These are phyloP conservation scores for Maudiozyma humilis DNA, from an alignment of 1,139 yeast species.

Conservation along the genomic window DNA sequence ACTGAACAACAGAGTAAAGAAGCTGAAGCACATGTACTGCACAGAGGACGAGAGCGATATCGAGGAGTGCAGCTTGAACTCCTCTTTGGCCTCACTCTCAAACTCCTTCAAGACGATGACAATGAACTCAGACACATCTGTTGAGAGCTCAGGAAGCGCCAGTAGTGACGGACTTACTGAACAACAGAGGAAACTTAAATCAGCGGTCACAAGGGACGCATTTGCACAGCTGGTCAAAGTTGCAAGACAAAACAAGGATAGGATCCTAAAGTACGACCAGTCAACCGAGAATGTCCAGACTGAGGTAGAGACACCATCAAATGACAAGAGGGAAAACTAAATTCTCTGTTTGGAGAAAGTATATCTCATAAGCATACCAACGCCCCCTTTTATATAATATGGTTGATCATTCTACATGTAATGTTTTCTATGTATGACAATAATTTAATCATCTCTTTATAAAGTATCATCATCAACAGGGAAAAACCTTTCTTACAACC, in stretches of 20 bases:
- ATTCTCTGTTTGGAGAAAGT: too few species aligned
- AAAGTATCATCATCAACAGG: too few species aligned
- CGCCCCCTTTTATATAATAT: too few species aligned
- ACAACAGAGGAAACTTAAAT: constrained; percentile 23
- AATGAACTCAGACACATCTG: not conserved
- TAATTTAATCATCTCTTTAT: too few species aligned
- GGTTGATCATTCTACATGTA: too few species aligned
- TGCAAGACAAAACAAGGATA: constrained; percentile 59
- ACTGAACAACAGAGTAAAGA: constrained; percentile 63
- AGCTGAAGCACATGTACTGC: constrained; percentile 44
- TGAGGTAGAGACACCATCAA: not conserved
- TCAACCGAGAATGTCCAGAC: not conserved
- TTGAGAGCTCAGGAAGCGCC: not conserved
- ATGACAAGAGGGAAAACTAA: not conserved
- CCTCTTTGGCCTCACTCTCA: constrained; percentile 8
- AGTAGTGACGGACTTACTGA: constrained; percentile 1
- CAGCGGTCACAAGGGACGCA: constrained; percentile 39
- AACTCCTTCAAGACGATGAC: constrained; percentile 1
- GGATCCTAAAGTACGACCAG: constrained; percentile 11
- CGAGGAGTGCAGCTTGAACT: constrained; percentile 14
- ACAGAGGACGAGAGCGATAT: constrained; percentile 41
- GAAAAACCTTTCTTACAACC: too few species aligned
- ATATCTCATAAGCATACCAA: too few species aligned
- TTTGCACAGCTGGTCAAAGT: constrained; percentile 71
- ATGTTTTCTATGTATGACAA: too few species aligned